Conservation (phyloP, 2,329 filamentous ascomycete genomes). For the Metarhizium humberi region DNA sequence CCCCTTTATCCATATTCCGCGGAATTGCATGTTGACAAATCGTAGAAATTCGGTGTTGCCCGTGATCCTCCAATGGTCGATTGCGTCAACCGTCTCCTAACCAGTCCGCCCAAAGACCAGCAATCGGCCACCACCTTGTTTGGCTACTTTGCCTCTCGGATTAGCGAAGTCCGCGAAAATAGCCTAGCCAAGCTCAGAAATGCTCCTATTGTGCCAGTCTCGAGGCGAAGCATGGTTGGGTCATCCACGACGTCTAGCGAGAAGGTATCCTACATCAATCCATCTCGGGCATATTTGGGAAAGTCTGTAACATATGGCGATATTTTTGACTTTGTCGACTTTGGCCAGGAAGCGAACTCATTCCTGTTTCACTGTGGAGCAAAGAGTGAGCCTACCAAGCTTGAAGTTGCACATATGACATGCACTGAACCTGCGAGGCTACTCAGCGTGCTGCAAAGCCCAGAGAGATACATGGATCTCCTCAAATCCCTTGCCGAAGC, state of each 20-base stretch:
- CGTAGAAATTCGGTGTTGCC: constrained; percentile 72
- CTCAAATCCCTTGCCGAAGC: constrained; percentile 74
- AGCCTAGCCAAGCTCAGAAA: constrained; percentile 51
- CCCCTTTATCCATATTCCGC: neutral
- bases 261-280: constrained; percentile 40
- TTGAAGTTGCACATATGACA: constrained; percentile 77
- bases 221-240: constrained; percentile 18
- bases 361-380: constrained; percentile 86
- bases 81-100: constrained; percentile 65
- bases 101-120: constrained; percentile 59
- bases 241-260: constrained; percentile 30
- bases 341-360: constrained; percentile 75
- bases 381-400: constrained; percentile 80
- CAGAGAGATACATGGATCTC: constrained; percentile 79
- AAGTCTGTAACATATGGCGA: constrained; percentile 62
- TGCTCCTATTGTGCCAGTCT: constrained; percentile 64
- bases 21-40: constrained; percentile 3
- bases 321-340: constrained; percentile 96
- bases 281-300: constrained; percentile 73
- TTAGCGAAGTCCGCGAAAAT: constrained; percentile 60
- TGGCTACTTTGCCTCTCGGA: constrained; percentile 70
- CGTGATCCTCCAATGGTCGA: constrained; percentile 68
- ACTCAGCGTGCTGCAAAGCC: constrained; percentile 66
- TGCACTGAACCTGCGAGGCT: constrained; percentile 76
- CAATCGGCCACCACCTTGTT: constrained; percentile 65